Percentiles rank a stretch among this genome's conserved stretches.
These are phyloP conservation scores for Starmerella sirachaensis DNA, from an alignment of 805 yeast genomes.

Conservation along the genomic window DNA sequence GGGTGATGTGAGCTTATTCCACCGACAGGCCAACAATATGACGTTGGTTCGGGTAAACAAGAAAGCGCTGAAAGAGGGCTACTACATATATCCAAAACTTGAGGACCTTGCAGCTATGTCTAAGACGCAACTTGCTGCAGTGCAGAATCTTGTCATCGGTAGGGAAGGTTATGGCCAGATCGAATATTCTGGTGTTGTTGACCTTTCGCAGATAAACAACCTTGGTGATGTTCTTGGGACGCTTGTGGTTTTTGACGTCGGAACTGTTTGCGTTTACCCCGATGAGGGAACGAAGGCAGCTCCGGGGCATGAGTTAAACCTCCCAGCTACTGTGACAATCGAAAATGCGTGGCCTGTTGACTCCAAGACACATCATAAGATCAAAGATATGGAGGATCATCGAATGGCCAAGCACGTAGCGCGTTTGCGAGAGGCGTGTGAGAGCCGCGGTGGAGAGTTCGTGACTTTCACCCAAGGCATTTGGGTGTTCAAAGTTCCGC, in stretches of 20 bases:
- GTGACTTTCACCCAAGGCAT: conserved; percentile 59
- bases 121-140: conserved; percentile 45
- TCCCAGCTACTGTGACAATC: conserved; percentile 57
- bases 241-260: conserved; percentile 48
- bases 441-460: conserved; percentile 59
- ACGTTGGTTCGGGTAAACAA: conserved; percentile 21
- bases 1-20: conserved; percentile 14
- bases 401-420: conserved; percentile 41
- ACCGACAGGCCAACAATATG: conserved; percentile 14
- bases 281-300: conserved; percentile 44
- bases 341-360: conserved; percentile 67
- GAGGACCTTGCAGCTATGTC: conserved; percentile 46
- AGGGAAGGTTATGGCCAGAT: conserved; percentile 58
- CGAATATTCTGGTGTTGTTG: conserved; percentile 64
- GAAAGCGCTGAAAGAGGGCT: conserved; percentile 37
- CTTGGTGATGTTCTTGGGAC: conserved; percentile 53
- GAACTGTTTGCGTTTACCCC: conserved; percentile 58
- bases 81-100: conserved; percentile 67
- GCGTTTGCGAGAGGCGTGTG: conserved; percentile 35
- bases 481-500: conserved; percentile 77
- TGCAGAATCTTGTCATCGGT: conserved; percentile 58
- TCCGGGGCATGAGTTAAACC: conserved; percentile 65
- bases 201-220: conserved; percentile 51
- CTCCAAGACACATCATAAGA: conserved; percentile 39
- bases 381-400: conserved; percentile 61